A percentile compares a stretch with the other conserved stretches of the same genome.
Evolutionary conservation across 176 grass and related monocot genomes (phyloP).

Genomic region (Elaeis guineensis): DNA sequence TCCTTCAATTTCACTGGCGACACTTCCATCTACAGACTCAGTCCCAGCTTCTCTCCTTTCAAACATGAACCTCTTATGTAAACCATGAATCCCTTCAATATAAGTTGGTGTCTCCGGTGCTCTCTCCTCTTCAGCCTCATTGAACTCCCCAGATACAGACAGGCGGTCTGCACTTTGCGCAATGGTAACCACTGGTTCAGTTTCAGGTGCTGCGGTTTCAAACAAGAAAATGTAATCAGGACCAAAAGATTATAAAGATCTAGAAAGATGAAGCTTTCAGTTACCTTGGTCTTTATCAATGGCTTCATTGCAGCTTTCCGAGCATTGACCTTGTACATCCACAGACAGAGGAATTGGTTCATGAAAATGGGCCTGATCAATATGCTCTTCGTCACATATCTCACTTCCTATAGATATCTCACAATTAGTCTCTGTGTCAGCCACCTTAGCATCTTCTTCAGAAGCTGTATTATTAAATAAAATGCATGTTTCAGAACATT

Average conservation of each 20-base stretch:
- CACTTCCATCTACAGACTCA: constrained; percentile 49
- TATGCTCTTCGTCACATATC: constrained; percentile 42
- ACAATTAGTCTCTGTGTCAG: constrained; percentile 18
- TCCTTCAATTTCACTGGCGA: constrained; percentile 41
- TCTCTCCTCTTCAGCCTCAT: constrained; percentile 39
- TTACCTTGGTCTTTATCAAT: constrained; percentile 9
- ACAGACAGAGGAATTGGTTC: constrained; percentile 11
- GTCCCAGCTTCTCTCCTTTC: constrained; percentile 29
- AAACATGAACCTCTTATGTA: constrained; percentile 39
- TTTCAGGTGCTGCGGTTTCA: constrained; percentile 9
- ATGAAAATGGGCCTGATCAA: constrained; percentile 25
- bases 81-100: constrained; percentile 31
- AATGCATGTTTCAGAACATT: not conserved
- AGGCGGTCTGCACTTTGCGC: constrained; percentile 17
- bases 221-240: not conserved
- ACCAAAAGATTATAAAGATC: not conserved
- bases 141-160: constrained; percentile 23
- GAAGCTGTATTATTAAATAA: constrained; percentile 34
- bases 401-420: constrained; percentile 39
- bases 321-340: constrained; percentile 15
- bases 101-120: constrained; percentile 29
- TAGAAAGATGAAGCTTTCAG: not conserved
- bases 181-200: constrained; percentile 17
- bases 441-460: constrained; percentile 29
- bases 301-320: constrained; percentile 20